Conservation (phyloP, 768 basidiomycete genomes). For the Solioccasus polychromus region DNA sequence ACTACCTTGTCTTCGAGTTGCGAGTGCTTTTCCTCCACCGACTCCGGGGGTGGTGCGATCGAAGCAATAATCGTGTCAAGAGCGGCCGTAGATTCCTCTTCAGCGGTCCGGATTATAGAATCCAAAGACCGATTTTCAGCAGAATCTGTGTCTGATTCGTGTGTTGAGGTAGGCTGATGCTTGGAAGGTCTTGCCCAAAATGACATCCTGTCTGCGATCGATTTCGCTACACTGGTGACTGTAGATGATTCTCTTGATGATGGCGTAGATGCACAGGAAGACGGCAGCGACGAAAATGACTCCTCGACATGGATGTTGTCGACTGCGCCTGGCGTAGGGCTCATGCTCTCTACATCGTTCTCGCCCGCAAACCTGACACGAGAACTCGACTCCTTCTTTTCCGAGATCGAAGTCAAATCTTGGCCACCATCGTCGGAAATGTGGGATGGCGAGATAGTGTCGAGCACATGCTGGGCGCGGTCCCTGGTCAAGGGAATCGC, state of each 20-base stretch:
- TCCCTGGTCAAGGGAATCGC: constrained; percentile 72
- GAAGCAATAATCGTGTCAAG: constrained; percentile 56
- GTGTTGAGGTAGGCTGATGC: constrained; percentile 31
- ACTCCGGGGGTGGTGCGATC: constrained; percentile 59
- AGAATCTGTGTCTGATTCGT: constrained; percentile 8
- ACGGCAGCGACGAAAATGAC: constrained; percentile 19
- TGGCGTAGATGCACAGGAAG: constrained; percentile 55
- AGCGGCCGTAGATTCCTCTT: constrained; percentile 50
- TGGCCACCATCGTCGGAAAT: constrained; percentile 28
- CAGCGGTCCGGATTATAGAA: constrained; percentile 42
- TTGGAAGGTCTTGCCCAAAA: constrained; percentile 71
- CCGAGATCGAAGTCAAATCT: constrained; percentile 17
- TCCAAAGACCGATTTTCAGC: constrained; percentile 29
- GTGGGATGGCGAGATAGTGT: constrained; percentile 50
- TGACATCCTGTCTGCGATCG: constrained; percentile 62
- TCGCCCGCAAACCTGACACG: constrained; percentile 56
- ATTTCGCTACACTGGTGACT: constrained; percentile 56
- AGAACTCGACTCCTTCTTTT: constrained; percentile 17
- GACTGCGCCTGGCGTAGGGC: constrained; percentile 27
- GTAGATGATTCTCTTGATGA: constrained; percentile 44
- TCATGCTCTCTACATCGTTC: constrained; percentile 44
- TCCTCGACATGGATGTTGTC: constrained; percentile 1
- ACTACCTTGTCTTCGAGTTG: constrained; percentile 85
- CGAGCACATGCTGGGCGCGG: constrained; percentile 53
- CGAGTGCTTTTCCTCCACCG: constrained; percentile 62